phyloP scores from a whole-genome alignment of 257 asterid species.

The Solanum rostratum region DNA sequence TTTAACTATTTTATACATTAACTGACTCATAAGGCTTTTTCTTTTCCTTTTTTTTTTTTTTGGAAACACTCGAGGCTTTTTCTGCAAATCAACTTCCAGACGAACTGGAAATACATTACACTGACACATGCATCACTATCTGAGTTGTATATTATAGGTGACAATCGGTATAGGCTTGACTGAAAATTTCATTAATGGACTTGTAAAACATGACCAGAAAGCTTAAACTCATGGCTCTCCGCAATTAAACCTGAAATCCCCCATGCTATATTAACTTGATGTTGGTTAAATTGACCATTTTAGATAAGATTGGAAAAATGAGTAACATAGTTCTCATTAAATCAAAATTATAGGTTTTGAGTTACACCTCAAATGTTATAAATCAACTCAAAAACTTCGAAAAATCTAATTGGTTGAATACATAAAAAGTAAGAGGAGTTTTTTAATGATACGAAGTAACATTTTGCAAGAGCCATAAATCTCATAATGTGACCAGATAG shows the following conservation, averaged over 20 bases:
- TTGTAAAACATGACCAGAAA: not conserved
- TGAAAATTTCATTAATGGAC: not conserved
- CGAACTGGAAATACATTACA: not conserved
- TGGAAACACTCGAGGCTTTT: too few relatives aligned
- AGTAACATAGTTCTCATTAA: not conserved
- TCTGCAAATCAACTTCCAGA: not conserved
- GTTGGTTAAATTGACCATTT: not conserved
- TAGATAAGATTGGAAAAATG: not conserved
- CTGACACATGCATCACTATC: not conserved
- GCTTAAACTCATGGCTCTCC: not conserved
- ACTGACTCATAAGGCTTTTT: too few relatives aligned
- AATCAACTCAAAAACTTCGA: not conserved
- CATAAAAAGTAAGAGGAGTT: not conserved
- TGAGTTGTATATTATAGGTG: not conserved
- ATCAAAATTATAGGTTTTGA: not conserved
- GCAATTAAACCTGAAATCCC: not conserved
- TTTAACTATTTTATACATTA: not conserved
- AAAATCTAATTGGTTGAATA: not conserved
- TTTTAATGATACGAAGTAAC: not conserved
- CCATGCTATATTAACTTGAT: not conserved
- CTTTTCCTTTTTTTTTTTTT: too few relatives aligned
- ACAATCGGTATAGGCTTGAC: not conserved
- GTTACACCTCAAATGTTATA: not conserved
- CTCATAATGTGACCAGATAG: not conserved
- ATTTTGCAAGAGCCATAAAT: not conserved